Percentiles rank a stretch among this genome's conserved stretches.
These are phyloP conservation scores for Coemansia aciculifera DNA, from an alignment of 192 early-diverging fungal species.

Conservation along the genomic window DNA sequence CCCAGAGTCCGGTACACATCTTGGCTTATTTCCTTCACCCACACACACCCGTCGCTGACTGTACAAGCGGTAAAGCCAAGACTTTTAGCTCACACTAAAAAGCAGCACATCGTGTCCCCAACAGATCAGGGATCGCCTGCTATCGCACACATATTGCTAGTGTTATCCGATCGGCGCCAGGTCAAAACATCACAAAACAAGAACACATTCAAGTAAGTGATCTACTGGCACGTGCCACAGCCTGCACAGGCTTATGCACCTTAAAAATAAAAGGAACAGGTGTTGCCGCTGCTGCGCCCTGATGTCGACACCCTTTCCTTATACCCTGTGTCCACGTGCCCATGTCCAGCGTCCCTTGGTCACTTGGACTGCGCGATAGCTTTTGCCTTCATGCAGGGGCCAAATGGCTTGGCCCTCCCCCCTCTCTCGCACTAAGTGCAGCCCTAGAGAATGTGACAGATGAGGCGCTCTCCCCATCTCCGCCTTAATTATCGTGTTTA, in stretches of 20 bases:
- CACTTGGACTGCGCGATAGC: neutral
- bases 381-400: neutral
- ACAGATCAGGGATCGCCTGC: constrained; percentile 1
- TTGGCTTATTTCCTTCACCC: neutral
- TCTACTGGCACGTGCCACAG: neutral
- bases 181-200: neutral
- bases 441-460: neutral
- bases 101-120: neutral
- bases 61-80: neutral
- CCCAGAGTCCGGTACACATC: neutral
- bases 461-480: neutral
- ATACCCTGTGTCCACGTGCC: neutral
- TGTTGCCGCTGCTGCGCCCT: neutral
- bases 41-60: neutral
- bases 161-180: neutral
- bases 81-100: neutral
- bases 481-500: constrained; percentile 3
- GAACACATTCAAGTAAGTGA: neutral
- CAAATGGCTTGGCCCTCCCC: neutral
- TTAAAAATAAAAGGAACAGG: neutral
- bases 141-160: neutral
- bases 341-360: neutral
- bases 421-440: neutral
- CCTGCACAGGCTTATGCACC: neutral
- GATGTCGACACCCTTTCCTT: neutral